A percentile compares a stretch with the other conserved stretches of the same genome.
Evolutionary conservation across 1,139 yeast genomes (phyloP).

Genomic region (Candida mesenterica): DNA sequence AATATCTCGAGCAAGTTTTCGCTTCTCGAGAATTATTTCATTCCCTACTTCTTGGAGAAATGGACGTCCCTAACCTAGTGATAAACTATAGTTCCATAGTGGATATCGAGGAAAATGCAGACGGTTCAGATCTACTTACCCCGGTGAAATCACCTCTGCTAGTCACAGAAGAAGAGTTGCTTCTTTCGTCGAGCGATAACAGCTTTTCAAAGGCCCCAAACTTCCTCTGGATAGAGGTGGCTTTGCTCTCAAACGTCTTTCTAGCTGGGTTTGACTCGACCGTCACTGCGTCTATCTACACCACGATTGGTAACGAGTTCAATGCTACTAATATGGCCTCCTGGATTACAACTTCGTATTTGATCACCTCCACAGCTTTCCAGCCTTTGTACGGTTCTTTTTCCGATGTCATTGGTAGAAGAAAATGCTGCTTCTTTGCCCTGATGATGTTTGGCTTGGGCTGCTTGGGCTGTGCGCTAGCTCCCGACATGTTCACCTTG

Average conservation of each 20-base stretch:
- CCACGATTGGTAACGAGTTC: slow-evolving; percentile 24
- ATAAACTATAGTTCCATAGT: too few species aligned
- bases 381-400: slow-evolving; percentile 48
- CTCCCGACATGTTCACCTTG: slow-evolving; percentile 10
- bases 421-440: slow-evolving; percentile 26
- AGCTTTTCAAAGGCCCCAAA: slow-evolving; percentile 15
- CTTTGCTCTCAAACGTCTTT: slow-evolving; percentile 25
- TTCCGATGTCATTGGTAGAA: slow-evolving; percentile 54
- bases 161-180: not conserved
- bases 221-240: slow-evolving; percentile 22
- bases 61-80: too few species aligned
- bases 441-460: slow-evolving; percentile 19
- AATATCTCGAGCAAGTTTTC: not conserved
- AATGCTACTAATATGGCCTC: slow-evolving; percentile 32
- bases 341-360: slow-evolving; percentile 42
- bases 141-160: not conserved
- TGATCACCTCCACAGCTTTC: slow-evolving; percentile 30
- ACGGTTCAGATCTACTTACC: too few species aligned
- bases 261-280: slow-evolving; percentile 17
- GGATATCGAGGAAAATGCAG: too few species aligned
- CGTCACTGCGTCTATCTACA: slow-evolving; percentile 14
- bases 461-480: slow-evolving; percentile 12
- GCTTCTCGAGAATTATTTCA: too few species aligned
- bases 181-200: not conserved
- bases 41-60: too few species aligned